Base-by-base conservation (phyloP, 179 eudicot genomes). In the Vitellaria paradoxa region DNA sequence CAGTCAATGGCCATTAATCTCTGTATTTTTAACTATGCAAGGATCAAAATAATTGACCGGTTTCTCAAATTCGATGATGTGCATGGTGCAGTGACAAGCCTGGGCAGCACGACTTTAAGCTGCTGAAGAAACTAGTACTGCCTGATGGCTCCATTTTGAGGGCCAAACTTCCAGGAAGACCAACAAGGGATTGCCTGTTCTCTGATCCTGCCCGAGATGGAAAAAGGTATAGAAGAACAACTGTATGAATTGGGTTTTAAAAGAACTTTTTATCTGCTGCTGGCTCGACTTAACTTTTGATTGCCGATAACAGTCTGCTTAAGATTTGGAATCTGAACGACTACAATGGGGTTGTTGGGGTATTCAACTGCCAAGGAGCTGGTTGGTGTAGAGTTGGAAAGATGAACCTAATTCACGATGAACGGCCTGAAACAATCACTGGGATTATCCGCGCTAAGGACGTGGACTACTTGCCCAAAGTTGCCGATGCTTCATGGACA, bases 341-440 rank as follows among this genome's bases (percentile, higher is more conserved):
- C 65, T 85, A 63, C 83, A 87, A 79, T 63, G 96, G 97, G 79
- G 91, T 93, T 18, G 81, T 93, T 49, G 98, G 98, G 30, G 92
- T 85, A 52, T 93, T 91, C 82, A 91, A 93, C 74, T 93, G 98
- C 87, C 98, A 93, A 84, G 98, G 96, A 81, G 98, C 96, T 17
- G 96, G 91, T 18, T 93, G 97, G 97, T 91, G 96, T 72, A 84
- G 78, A 73, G 87, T 79, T 74, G 91, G 88, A 67, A 91, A 91
- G 89, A 93, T 56, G 74, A 88, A 87, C 62, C 81, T 87, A 70
- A 83, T 91, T 74, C 97, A 93, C 45, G 91, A 93, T 52, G 84
- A 84, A 46, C 88, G 85, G 81, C 97, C 97, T 12, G 83, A 85
- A 45, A 82, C 88, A 7, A 70, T 86, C 56, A 79, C 88, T 21